Base-by-base conservation (phyloP, 1,139 yeast species). In the Blastobotrys malaysiensis region DNA sequence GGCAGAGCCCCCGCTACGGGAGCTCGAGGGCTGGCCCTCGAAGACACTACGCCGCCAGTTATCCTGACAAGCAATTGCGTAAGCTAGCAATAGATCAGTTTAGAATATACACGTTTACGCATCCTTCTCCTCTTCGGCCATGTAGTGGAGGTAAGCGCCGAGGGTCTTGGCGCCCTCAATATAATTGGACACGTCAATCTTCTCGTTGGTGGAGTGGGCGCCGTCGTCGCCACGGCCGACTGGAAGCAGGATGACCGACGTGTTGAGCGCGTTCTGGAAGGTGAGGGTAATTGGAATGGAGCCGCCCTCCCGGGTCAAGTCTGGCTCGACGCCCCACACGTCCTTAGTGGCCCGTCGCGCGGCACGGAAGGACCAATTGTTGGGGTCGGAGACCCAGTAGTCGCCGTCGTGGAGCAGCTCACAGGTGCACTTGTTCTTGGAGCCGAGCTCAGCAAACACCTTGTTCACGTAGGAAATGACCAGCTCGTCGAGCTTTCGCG, bases 201-300 rank as follows among this genome's bases (percentile, higher is more conserved):
- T 95, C 74, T 95, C 99, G 69, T 93, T 93, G 66, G 93, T 89
- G 26, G 97, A 89, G 72, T 95, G 99, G 51, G 99, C 99, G 64
- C 99, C 99, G 67, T 95, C 99, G 69, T 93, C 98, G 65, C 98
- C 99, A 74, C 96, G 86, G 63, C 99, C 99, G 88, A 93, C 88
- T 61, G 99, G 99, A 65, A 93, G 80, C 67, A 93, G 77, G 61
- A 93, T 78, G 39, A 91, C 98, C 62, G 84, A 85, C 45, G 95
- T 87, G 65, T 87, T 84, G 67, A 93, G 80, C 68, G 84, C 83
- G 66, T 89, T 79, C 76, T 93, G 96, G 74, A 93, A 93, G 50
- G 96, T 84, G 64, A 93, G 76, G 45, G 99, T 91, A 69, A 93
- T 90, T 63, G 99, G 99, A 67, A 93, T 93, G 3, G 97, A 90